phyloP scores from a whole-genome alignment of 1,284 basidiomycete species.

The Trametes hirsuta region DNA sequence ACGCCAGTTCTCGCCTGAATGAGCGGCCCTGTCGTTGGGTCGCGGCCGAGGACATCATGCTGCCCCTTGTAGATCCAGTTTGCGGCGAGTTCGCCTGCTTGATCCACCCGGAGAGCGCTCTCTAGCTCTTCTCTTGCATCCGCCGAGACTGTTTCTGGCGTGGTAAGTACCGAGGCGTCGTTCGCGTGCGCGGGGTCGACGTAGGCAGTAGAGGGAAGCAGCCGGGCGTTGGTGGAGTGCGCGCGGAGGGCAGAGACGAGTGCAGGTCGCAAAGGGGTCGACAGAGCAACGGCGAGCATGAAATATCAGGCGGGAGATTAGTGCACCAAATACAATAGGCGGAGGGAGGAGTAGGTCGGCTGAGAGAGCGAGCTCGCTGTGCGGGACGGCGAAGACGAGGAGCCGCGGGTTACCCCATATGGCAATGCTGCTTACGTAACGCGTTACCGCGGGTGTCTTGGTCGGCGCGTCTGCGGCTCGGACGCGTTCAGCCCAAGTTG shows the following conservation, averaged over 20 bases:
- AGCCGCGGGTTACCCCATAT: conserved; percentile 1
- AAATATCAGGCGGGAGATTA: background rate
- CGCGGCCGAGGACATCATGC: conserved; percentile 66
- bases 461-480: background rate
- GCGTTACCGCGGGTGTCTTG: background rate
- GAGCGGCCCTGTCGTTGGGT: conserved; percentile 64
- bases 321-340: background rate
- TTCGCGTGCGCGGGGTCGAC: conserved; percentile 36
- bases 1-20: conserved; percentile 65
- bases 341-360: too few relatives aligned
- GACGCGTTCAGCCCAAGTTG: background rate
- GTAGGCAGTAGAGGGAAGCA: conserved; percentile 37
- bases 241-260: conserved; percentile 9
- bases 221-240: conserved; percentile 11
- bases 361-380: background rate
- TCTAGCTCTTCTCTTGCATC: conserved; percentile 57
- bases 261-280: background rate
- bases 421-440: conserved; percentile 5
- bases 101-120: conserved; percentile 82
- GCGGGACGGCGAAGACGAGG: background rate
- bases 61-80: conserved; percentile 94
- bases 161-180: conserved; percentile 46
- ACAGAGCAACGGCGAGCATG: conserved; percentile 6
- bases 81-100: conserved; percentile 91
- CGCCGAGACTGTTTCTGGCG: conserved; percentile 51